Evolutionary conservation across 1,284 basidiomycete genomes (phyloP), one percentile per base, ranked within the genome.

Genomic region (Tylopilus orsonianus): DNA sequence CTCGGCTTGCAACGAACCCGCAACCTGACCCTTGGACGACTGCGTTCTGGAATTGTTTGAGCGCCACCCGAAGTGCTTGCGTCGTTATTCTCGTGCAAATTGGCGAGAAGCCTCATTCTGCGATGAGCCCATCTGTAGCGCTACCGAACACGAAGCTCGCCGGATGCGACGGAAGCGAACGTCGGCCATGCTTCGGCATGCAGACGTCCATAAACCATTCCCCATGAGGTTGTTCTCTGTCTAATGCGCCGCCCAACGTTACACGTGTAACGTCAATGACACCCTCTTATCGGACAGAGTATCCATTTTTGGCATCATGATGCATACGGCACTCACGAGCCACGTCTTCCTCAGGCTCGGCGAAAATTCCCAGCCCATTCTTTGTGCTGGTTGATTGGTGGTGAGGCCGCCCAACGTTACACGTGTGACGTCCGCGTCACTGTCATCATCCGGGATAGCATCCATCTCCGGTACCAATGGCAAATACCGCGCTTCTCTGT

Each of bases 201-300:
- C 19, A 13, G 33, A 19, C 10, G 19, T 30, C 53, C 40, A 24
- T 35, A 1, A 2, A 8, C 18, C 13, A 5, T n/a, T 7, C 9
- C 27, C 22, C 33, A 23, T 27, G 19, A 40, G 32, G 20, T 19
- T 3, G 19, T 13, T 20, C 29, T 1, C n/a, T 12, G 18, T 19
- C 24, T 22, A 26, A 26, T 26, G 27, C n/a, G 22, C 30, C 51
- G 59, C 60, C 45, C 61, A 41, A 54, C 47, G 55, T 56, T 62
- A 53, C 64, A 62, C 64, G 59, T 62, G 60, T 62, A 60, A 66
- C 60, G 57, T 66, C 46, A 58, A 19, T 45, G 39, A 51, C 41
- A 39, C 20, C 23, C 33, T 29, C 20, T 20, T 14, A 39, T 30
- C 39, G 55, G 47, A n/a, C 32, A 50, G 24, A 20, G 33, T 27